Percentiles rank a stretch among this genome's conserved stretches.
Conservation (phyloP, 2,329 filamentous ascomycete species). For the Botrytis aclada region DNA sequence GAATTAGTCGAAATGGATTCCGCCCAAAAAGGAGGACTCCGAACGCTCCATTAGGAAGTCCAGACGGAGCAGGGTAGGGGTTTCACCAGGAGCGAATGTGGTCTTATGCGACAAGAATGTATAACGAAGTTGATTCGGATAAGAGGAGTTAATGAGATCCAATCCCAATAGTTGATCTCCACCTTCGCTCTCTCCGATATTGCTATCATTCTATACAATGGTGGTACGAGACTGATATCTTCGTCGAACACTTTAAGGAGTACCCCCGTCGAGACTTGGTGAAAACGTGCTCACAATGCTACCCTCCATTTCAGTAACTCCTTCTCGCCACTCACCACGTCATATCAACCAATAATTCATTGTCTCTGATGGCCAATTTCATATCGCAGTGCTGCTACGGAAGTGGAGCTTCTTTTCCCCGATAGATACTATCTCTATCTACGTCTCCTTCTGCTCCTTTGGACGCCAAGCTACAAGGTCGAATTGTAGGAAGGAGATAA, state of each 20-base stretch:
- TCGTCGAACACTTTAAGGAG: not conserved
- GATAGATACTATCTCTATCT: not conserved
- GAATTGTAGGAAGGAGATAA: not conserved
- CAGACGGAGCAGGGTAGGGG: not conserved
- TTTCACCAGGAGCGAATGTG: not conserved
- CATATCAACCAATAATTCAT: not conserved
- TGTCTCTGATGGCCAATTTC: not conserved
- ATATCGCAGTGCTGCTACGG: not conserved
- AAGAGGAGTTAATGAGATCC: not conserved
- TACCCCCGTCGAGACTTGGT: not conserved
- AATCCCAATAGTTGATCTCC: not conserved
- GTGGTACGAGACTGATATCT: not conserved
- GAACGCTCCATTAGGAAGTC: slow-evolving; percentile 2
- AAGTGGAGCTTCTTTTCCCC: not conserved
- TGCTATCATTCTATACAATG: not conserved
- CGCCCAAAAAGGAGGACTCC: not conserved
- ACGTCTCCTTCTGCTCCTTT: not conserved
- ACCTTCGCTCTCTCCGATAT: not conserved
- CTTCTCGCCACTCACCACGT: not conserved
- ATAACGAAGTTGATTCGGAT: not conserved
- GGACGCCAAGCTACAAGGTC: not conserved
- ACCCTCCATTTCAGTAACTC: not conserved
- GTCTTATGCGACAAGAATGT: not conserved
- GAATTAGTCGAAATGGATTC: not conserved
- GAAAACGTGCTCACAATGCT: not conserved